phyloP scores from a whole-genome alignment of 257 asterid genomes.

The Solanum medicagineum region DNA sequence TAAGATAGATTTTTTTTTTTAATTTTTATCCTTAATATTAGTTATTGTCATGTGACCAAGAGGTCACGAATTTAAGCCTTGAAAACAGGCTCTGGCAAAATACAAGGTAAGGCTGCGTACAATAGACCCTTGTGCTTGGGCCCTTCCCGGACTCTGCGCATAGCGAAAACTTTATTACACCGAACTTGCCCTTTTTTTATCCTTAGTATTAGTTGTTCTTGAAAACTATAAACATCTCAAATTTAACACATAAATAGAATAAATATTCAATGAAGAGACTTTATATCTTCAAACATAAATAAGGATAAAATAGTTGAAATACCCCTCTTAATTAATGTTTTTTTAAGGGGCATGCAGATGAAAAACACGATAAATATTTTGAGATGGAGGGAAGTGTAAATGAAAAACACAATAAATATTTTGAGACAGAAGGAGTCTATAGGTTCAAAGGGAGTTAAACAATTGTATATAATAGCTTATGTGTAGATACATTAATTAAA shows the following conservation, averaged over 20 bases:
- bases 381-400: neutral
- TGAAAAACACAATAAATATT: neutral
- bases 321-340: neutral
- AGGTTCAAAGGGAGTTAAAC: neutral
- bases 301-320: neutral
- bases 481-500: neutral
- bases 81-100: too few species aligned
- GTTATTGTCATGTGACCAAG: too few species aligned
- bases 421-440: neutral
- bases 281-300: too few species aligned
- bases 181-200: neutral
- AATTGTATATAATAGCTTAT: neutral
- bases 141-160: too few species aligned
- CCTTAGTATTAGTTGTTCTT: neutral
- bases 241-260: neutral
- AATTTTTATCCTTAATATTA: neutral
- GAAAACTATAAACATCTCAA: neutral
- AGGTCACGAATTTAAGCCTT: too few species aligned
- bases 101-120: accelerated
- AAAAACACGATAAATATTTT: neutral
- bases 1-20: neutral
- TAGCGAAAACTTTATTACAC: too few species aligned
- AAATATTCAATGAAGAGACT: neutral
- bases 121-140: too few species aligned
- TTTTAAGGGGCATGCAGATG: neutral